phyloP scores from a whole-genome alignment of 1,139 yeast genomes.

The Magnusiomyces sp. region DNA sequence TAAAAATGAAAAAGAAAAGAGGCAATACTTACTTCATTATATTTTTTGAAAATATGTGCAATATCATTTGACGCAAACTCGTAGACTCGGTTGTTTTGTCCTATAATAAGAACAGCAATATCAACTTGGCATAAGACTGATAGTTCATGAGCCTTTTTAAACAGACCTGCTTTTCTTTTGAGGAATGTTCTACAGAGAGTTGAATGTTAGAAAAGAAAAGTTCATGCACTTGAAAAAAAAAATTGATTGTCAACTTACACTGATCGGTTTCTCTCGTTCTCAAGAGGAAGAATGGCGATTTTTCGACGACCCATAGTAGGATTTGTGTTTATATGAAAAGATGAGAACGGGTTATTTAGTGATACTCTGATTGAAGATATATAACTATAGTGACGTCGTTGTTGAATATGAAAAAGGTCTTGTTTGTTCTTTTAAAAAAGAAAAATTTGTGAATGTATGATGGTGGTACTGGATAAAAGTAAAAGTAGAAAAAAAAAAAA shows the following conservation, averaged over 20 bases:
- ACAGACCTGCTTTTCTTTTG: slow-evolving; percentile 88
- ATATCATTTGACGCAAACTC: slow-evolving; percentile 74
- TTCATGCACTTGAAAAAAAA: neutral
- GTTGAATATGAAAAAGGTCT: neutral
- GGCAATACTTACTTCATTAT: slow-evolving; percentile 32
- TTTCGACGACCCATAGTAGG: slow-evolving; percentile 86
- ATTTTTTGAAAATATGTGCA: slow-evolving; percentile 49
- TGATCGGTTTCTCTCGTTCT: slow-evolving; percentile 75
- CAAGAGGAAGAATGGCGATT: slow-evolving; percentile 84
- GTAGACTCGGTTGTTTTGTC: slow-evolving; percentile 71
- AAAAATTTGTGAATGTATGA: neutral
- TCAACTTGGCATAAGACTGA: slow-evolving; percentile 91
- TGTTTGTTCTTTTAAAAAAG: neutral
- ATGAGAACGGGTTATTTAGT: no score
- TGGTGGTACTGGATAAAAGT: neutral
- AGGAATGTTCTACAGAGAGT: slow-evolving; percentile 53
- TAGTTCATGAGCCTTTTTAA: slow-evolving; percentile 92
- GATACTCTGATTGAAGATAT: no score
- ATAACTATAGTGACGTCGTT: no score
- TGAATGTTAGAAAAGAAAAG: neutral
- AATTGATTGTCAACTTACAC: slow-evolving; percentile 28
- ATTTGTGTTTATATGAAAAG: neutral
- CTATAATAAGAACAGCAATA: slow-evolving; percentile 80
- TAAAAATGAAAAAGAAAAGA: neutral
- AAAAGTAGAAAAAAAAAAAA: neutral